phyloP scores from a whole-genome alignment of 441 rosid species.

The Macaranga tanarius region DNA sequence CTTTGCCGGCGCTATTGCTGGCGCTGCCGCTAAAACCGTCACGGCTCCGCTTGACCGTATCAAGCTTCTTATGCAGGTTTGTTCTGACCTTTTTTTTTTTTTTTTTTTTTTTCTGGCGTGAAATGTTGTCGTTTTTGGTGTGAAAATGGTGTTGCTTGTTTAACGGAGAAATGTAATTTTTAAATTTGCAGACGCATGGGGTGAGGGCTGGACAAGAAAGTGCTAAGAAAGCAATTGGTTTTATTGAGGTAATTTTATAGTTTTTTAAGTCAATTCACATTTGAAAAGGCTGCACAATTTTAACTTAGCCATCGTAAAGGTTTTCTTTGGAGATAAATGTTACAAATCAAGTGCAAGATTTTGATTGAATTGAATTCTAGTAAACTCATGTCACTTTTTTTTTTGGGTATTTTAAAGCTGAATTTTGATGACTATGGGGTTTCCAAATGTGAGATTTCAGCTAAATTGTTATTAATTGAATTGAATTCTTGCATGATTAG shows the following conservation, averaged over 20 bases:
- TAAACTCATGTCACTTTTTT: no score
- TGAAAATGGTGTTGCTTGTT: conserved; percentile 5
- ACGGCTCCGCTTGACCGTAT: conserved; percentile 97
- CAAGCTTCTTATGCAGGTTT: conserved; percentile 96
- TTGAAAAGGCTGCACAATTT: no score
- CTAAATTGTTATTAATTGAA: background rate
- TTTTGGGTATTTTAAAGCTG: no score
- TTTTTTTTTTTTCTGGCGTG: background rate
- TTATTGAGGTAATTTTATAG: conserved; percentile 58
- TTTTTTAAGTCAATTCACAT: no score
- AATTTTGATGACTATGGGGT: no score
- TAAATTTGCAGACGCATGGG: conserved; percentile 66
- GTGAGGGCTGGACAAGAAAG: conserved; percentile 77
- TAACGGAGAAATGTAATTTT: background rate
- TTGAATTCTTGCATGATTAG: background rate
- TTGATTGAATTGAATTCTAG: no score
- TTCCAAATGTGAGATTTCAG: background rate
- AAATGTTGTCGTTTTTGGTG: conserved; percentile 4
- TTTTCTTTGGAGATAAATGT: background rate
- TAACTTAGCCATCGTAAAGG: background rate
- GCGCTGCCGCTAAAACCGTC: conserved; percentile 90
- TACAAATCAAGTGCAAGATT: no score
- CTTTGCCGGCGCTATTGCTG: conserved; percentile 87
- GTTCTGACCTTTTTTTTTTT: background rate
- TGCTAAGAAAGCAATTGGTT: conserved; percentile 85